Conservation (phyloP, 73 alveolate species). For the Paramecium sonneborni region DNA sequence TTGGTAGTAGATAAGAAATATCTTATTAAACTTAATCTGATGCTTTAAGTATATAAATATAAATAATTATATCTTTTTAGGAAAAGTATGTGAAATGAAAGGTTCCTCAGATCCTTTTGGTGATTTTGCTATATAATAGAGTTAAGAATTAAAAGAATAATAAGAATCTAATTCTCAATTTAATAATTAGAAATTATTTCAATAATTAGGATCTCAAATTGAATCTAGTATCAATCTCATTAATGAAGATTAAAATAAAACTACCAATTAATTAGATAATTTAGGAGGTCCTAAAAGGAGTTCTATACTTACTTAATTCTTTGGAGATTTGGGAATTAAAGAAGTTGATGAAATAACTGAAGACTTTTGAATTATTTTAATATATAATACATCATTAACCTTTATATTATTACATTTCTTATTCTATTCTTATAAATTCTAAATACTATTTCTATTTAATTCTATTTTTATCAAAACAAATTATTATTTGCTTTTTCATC, state of each 20-base stretch:
- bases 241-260: not conserved
- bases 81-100: not conserved
- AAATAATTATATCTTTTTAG: not conserved
- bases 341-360: constrained; percentile 41
- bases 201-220: constrained; percentile 11
- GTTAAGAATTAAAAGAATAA: not conserved
- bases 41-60: not conserved
- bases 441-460: too few relatives aligned
- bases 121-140: not conserved
- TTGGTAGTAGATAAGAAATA: not conserved
- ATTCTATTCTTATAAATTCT: too few relatives aligned
- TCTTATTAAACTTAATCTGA: not conserved
- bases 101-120: constrained; percentile 7
- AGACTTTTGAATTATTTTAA: not conserved
- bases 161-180: not conserved
- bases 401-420: not conserved
- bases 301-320: not conserved
- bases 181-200: not conserved
- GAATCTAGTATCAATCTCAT: not conserved
- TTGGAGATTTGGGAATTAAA: constrained; percentile 4
- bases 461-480: too few relatives aligned
- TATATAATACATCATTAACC: not conserved
- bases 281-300: not conserved
- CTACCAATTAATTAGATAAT: not conserved
- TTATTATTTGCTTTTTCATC: too few relatives aligned